Conservation (phyloP, 2,329 filamentous ascomycete genomes). For the Paracoccidioides brasiliensis region DNA sequence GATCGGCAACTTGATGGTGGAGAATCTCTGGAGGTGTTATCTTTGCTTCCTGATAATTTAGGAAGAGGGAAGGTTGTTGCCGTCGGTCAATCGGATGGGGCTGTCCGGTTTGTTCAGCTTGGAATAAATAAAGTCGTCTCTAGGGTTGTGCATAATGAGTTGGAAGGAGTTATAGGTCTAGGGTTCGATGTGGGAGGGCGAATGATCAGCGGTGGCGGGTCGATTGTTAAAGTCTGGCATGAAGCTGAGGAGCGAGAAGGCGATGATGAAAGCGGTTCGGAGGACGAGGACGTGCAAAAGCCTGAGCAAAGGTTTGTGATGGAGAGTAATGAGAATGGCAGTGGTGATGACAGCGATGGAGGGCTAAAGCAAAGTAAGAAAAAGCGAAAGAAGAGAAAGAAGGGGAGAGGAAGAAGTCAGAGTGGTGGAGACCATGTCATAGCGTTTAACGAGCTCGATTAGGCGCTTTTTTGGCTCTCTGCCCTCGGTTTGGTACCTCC, state of each 20-base stretch:
- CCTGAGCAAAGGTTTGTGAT: slow-evolving; percentile 24
- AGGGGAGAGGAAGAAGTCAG: slow-evolving; percentile 32
- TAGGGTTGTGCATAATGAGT: slow-evolving; percentile 63
- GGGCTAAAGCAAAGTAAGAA: slow-evolving; percentile 35
- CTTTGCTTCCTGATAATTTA: slow-evolving; percentile 56
- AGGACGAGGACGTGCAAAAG: slow-evolving; percentile 35
- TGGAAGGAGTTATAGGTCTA: slow-evolving; percentile 71
- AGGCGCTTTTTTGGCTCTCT: slow-evolving; percentile 7
- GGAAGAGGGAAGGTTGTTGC: slow-evolving; percentile 54
- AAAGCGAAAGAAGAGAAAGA: slow-evolving; percentile 37
- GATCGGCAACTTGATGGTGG: slow-evolving; percentile 49
- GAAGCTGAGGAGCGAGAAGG: slow-evolving; percentile 40
- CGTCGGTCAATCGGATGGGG: slow-evolving; percentile 70
- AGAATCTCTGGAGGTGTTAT: slow-evolving; percentile 70
- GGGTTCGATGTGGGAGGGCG: slow-evolving; percentile 75
- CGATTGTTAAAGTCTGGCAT: slow-evolving; percentile 74
- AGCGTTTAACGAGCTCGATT: slow-evolving; percentile 32
- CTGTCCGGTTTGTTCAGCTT: slow-evolving; percentile 62
- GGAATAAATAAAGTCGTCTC: slow-evolving; percentile 57
- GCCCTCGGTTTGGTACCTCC: neutral
- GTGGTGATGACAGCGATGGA: slow-evolving; percentile 31
- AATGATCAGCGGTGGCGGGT: slow-evolving; percentile 80
- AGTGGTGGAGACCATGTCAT: slow-evolving; percentile 28
- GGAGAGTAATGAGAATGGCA: slow-evolving; percentile 12
- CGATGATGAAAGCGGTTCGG: slow-evolving; percentile 34